Percentiles rank a stretch among this genome's conserved stretches.
phyloP scores from a whole-genome alignment of 1,139 yeast genomes.

The Pneumocystis canis region DNA sequence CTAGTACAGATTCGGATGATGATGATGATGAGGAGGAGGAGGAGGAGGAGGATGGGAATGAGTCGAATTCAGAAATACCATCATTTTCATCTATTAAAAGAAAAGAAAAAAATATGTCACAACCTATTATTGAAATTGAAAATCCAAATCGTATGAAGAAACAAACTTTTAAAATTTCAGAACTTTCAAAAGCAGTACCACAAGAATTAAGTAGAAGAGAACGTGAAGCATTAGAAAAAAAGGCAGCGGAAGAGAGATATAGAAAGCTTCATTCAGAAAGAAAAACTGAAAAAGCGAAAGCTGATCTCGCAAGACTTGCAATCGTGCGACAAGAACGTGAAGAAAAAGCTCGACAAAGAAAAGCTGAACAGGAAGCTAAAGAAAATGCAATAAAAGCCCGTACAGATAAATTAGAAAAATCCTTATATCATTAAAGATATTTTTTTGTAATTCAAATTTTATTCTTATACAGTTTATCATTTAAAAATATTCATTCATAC shows the following conservation, averaged over 20 bases:
- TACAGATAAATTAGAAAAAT: background rate
- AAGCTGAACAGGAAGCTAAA: constrained; percentile 16
- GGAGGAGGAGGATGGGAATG: too few relatives aligned
- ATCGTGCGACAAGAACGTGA: constrained; percentile 15
- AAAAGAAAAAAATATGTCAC: background rate
- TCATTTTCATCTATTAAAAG: background rate
- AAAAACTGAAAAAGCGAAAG: constrained; percentile 17
- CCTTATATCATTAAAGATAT: background rate
- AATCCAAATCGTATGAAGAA: constrained; percentile 6
- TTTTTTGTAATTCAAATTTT: background rate
- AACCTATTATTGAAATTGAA: constrained; percentile 5
- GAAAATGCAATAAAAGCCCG: background rate
- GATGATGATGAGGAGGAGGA: too few relatives aligned
- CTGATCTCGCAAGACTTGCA: constrained; percentile 17
- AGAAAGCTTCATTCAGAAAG: constrained; percentile 18
- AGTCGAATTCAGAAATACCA: background rate
- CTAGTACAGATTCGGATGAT: background rate
- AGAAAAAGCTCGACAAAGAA: constrained; percentile 15
- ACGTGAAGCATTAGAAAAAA: constrained; percentile 17
- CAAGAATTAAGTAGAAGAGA: constrained; percentile 15
- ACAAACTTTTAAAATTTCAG: constrained; percentile 4
- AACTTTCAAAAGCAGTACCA: background rate
- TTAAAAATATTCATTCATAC: too few relatives aligned
- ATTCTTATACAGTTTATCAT: too few relatives aligned
- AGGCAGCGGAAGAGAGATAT: constrained; percentile 16